Evolutionary conservation across 768 basidiomycete genomes (phyloP).

Genomic region (Phylloporus rhodoxanthus): DNA sequence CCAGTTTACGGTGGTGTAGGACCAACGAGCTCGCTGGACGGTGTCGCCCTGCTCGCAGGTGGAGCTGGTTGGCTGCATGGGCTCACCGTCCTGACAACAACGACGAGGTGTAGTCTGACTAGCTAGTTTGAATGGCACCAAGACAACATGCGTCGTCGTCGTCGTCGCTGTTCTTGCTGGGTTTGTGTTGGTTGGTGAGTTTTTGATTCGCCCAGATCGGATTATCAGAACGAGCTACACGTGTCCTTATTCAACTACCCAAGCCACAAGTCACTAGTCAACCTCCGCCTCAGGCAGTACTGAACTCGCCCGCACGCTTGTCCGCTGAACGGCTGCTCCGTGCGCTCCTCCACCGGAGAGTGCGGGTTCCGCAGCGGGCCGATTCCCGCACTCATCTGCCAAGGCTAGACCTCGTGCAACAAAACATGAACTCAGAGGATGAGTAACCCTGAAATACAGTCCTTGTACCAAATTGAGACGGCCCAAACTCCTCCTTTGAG

Average conservation of each 20-base stretch:
- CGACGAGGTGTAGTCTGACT: background rate
- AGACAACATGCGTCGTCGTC: background rate
- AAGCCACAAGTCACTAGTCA: too few species aligned
- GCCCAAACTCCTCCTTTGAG: too few species aligned
- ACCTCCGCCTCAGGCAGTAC: too few species aligned
- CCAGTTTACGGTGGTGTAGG: slow-evolving; percentile 17
- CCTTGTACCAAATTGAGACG: too few species aligned
- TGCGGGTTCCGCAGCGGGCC: too few species aligned
- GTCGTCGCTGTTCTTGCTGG: background rate
- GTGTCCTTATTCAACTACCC: background rate
- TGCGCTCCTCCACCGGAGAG: too few species aligned
- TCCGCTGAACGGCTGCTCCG: too few species aligned
- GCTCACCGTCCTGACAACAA: slow-evolving; percentile 5
- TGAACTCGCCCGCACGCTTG: too few species aligned
- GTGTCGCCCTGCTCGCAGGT: background rate
- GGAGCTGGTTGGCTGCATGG: slow-evolving; percentile 15
- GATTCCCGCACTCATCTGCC: too few species aligned
- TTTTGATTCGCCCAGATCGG: slow-evolving; percentile 9
- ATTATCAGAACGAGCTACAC: slow-evolving; percentile 15
- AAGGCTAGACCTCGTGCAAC: too few species aligned
- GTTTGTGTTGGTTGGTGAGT: background rate
- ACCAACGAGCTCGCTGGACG: slow-evolving; percentile 5
- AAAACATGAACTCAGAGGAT: too few species aligned
- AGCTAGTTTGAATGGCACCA: background rate
- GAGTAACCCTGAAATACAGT: too few species aligned